Evolutionary conservation across 768 basidiomycete species (phyloP), one percentile per base, ranked within the genome.

Genomic region (Astraeus odoratus): DNA sequence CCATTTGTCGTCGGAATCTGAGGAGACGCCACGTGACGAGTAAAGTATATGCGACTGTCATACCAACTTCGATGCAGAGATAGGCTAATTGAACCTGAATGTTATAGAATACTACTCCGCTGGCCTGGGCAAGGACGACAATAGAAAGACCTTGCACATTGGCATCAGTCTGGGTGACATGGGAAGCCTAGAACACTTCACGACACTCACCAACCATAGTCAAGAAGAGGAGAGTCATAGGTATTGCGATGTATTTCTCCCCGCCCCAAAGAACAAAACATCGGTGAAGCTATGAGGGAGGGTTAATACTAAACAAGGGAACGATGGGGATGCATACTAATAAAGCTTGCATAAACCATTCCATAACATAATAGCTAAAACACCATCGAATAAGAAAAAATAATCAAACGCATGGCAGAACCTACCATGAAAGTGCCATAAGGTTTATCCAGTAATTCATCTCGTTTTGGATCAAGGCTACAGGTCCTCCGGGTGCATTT

Each of bases 41-140:
- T 24, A 61, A 10, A 0, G 68, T 64, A 31, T 63, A 54, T 19
- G 64, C 13, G 27, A 69, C 31, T 23, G 61, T 68, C 16, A 61
- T 43, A 13, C 54, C 57, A 3, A 67, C 42, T n/a, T 64, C 48
- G 19, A 67, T 46, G 25, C 43, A 56, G 34, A 59, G 59, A 44
- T 66, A 68, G 1, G 55, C 53, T 15, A 64, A 30, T 29, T 59
- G 46, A 20, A 49, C 36, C 39, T 47, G 41, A 41, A 58, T 36
- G 36, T 54, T 44, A 37, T 49, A 59, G 47, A 59, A 56, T 24
- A 50, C 16, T 12, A 39, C 20, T 13, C 46, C 46, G 3, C 24
- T 47, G 4, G 54, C 25, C 43, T 44, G 43, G 2, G 39, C 43
- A 4, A 58, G 47, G 39, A 59, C 36, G 7, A 44, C 19, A 7